A percentile compares a stretch with the other conserved stretches of the same genome.
phyloP scores from a whole-genome alignment of 257 asterid genomes.

The Misopates orontium region DNA sequence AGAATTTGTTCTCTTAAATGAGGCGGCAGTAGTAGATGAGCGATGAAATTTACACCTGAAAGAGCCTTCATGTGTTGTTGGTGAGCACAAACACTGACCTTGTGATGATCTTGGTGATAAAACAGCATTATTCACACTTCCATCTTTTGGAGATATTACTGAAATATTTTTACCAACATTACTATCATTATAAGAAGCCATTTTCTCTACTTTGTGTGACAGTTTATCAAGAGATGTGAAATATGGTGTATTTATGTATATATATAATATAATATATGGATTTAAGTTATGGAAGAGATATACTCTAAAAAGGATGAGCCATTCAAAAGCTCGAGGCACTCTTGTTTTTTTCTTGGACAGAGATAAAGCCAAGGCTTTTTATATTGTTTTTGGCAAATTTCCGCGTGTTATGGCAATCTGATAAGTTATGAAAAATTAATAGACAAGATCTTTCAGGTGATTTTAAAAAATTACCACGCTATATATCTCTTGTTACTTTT shows the following conservation, averaged over 20 bases:
- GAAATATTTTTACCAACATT: background rate
- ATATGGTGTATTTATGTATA: background rate
- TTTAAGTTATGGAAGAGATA: background rate
- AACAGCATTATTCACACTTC: background rate
- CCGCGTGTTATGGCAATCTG: too few species aligned
- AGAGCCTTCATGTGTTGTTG: conserved; percentile 58
- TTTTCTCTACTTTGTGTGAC: background rate
- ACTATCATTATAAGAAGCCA: conserved; percentile 6
- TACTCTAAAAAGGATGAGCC: background rate
- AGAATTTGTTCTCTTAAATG: conserved; percentile 41
- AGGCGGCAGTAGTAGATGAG: conserved; percentile 20
- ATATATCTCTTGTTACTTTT: too few species aligned
- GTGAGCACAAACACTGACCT: conserved; percentile 55
- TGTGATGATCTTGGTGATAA: conserved; percentile 28
- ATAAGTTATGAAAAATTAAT: too few species aligned
- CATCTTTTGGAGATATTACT: conserved; percentile 9
- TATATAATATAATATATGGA: background rate
- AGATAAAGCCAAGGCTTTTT: too few species aligned
- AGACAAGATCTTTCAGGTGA: too few species aligned
- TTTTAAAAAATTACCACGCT: too few species aligned
- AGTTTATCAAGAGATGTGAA: background rate
- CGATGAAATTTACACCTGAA: conserved; percentile 57
- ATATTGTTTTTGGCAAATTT: too few species aligned
- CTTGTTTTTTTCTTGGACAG: too few species aligned
- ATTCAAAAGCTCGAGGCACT: background rate